Evolutionary conservation across 108 stramenopile species (phyloP).

Genomic region (Parmales sp.): DNA sequence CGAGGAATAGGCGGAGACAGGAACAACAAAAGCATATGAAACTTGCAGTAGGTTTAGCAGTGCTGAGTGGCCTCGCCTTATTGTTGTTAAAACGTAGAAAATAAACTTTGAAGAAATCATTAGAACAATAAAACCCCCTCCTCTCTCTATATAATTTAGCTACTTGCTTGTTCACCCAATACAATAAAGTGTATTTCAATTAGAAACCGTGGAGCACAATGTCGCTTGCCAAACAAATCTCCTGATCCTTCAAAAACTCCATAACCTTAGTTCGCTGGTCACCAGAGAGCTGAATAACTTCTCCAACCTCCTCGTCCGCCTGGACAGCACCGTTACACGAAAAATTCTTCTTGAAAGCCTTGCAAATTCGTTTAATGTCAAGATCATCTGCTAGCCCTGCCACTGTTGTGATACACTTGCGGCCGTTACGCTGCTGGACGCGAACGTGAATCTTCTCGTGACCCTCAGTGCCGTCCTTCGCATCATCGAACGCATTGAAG

Average conservation of each 20-base stretch:
- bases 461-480: constrained; percentile 48
- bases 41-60: too few species aligned
- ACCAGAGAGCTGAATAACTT: constrained; percentile 93
- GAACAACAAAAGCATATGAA: too few species aligned
- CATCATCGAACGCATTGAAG: constrained; percentile 68
- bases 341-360: constrained; percentile 98
- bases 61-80: too few species aligned
- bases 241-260: constrained; percentile 87
- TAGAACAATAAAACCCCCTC: neutral
- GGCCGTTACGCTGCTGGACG: constrained; percentile 94
- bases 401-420: constrained; percentile 97
- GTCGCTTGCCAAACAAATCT: constrained; percentile 74
- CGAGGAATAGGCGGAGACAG: too few species aligned
- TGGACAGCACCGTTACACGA: constrained; percentile 95
- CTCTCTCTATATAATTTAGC: too few species aligned
- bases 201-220: constrained; percentile 86
- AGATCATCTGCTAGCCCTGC: constrained; percentile 94
- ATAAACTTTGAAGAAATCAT: neutral
- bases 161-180: too few species aligned
- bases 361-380: constrained; percentile 94
- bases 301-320: constrained; percentile 82
- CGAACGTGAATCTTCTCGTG: constrained; percentile 94
- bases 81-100: too few species aligned
- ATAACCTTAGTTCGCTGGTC: constrained; percentile 95
- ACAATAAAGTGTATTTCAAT: too few species aligned